Percentiles rank a stretch among this genome's conserved stretches.
These are phyloP conservation scores for Sporothrix curviconia DNA, from an alignment of 2,329 filamentous ascomycete genomes.

Conservation along the genomic window DNA sequence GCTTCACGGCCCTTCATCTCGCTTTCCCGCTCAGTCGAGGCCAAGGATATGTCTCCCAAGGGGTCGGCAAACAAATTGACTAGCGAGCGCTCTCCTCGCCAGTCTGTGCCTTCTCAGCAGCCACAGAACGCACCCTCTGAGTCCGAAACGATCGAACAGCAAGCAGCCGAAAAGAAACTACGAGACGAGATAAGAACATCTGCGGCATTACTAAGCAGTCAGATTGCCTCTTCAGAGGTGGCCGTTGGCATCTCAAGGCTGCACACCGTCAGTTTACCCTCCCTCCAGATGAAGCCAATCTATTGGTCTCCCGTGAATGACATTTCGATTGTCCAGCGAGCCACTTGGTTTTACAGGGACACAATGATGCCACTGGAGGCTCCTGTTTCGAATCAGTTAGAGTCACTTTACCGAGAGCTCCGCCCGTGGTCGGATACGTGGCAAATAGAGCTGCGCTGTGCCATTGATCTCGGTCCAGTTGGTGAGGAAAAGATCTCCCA, in stretches of 20 bases:
- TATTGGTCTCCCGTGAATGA: slow-evolving; percentile 97
- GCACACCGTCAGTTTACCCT: slow-evolving; percentile 79
- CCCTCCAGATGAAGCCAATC: slow-evolving; percentile 85
- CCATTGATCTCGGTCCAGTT: slow-evolving; percentile 78
- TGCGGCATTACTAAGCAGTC: neutral
- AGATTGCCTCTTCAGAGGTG: slow-evolving; percentile 45
- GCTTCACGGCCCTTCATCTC: slow-evolving; percentile 16
- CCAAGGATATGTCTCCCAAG: neutral
- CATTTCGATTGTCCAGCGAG: slow-evolving; percentile 71
- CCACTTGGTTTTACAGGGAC: slow-evolving; percentile 96
- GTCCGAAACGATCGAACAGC: too few relatives aligned
- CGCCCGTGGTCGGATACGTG: slow-evolving; percentile 88
- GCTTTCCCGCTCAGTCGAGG: slow-evolving; percentile 16
- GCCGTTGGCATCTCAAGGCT: slow-evolving; percentile 85
- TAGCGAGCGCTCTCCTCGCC: neutral
- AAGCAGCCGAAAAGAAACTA: neutral
- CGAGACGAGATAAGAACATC: neutral
- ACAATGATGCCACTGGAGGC: slow-evolving; percentile 87
- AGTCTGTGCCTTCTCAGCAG: neutral
- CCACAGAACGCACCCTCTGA: neutral
- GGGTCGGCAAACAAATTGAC: neutral
- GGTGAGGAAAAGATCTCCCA: slow-evolving; percentile 90
- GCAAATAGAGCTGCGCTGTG: slow-evolving; percentile 83
- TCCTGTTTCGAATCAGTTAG: slow-evolving; percentile 81
- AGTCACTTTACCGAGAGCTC: slow-evolving; percentile 81